Evolutionary conservation across 2,329 filamentous ascomycete genomes (phyloP), one percentile per base, ranked within the genome.

Genomic region (Metarhizium humberi): DNA sequence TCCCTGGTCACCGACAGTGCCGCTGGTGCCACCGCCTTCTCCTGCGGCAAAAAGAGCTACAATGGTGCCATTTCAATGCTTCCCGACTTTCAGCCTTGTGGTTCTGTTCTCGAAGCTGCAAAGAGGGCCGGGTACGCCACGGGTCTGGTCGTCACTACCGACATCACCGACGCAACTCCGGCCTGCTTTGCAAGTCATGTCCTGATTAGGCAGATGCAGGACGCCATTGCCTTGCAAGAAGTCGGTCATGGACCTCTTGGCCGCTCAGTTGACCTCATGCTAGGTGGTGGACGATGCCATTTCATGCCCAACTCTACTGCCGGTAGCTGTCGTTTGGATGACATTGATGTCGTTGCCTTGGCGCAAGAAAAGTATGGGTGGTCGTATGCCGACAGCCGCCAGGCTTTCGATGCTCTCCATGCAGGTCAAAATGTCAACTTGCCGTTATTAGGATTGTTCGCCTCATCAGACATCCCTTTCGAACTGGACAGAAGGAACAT

Each of bases 1-100:
- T 92, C 87, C 56, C 76, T 97, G 58, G 87, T 99, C 53, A 99
- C 94, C 1, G 94, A 99, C 71, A 95, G 89, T 57, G 94, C 94
- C 5, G 94, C 94, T n/a, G 94, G 94, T 42, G 94, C 94, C 3
- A 99, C 94, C 0, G 94, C 94, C 1, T 99, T 99, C 70, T 91
- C 90, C 3, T 99, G 94, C 66, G 92, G 84, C 20, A 74, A 79
- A 67, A 99, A 99, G 81, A 95, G 87, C 69, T 99, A 99, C 75
- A 99, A 99, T 67, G 91, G 91, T 50, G 94, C 94, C 62, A 97
- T 99, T 62, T 88, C 90, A 10, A 87, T 95, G 54, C 78, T 95
- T 16, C 92, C 92, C 0, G 86, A 95, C 70, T 84, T 88, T 62
- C 83, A 84, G 34, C 90, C 94, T 4, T 99, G 94, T 69, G 94